These are phyloP conservation scores for Rubia yunnanensis DNA, from an alignment of 257 asterid genomes.

Conservation along the genomic window DNA sequence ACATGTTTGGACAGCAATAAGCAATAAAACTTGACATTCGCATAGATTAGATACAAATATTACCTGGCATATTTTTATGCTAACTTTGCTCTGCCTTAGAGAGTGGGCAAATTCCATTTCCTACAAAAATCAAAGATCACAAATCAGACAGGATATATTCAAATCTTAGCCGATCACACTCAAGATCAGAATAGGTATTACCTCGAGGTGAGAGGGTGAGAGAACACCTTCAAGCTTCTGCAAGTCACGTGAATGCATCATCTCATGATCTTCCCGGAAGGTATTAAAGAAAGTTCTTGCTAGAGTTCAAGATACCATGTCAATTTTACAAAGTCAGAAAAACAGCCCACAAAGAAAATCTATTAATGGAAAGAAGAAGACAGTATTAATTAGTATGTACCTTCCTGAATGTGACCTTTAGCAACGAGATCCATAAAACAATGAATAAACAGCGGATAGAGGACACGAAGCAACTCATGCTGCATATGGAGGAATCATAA, in stretches of 20 bases:
- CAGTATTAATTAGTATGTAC: slow-evolving; percentile 21
- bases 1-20: neutral
- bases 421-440: slow-evolving; percentile 97
- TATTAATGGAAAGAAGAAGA: neutral
- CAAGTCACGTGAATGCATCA: slow-evolving; percentile 84
- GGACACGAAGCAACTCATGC: slow-evolving; percentile 97
- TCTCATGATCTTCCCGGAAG: slow-evolving; percentile 94
- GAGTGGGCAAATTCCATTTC: slow-evolving; percentile 98
- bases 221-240: slow-evolving; percentile 93
- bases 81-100: slow-evolving; percentile 81
- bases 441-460: slow-evolving; percentile 93
- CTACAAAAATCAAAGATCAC: slow-evolving; percentile 23
- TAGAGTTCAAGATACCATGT: slow-evolving; percentile 24
- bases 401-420: slow-evolving; percentile 90
- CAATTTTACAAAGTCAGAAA: slow-evolving; percentile 9
- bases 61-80: slow-evolving; percentile 87
- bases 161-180: slow-evolving; percentile 12
- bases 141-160: slow-evolving; percentile 14
- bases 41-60: slow-evolving; percentile 14
- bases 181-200: slow-evolving; percentile 28
- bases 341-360: slow-evolving; percentile 1
- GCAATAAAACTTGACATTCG: neutral
- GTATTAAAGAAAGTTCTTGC: slow-evolving; percentile 84
- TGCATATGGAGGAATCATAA: slow-evolving; percentile 17
- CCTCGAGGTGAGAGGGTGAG: slow-evolving; percentile 93